These are phyloP conservation scores for Cicer judaicum DNA, from an alignment of 306 rosid species.

Conservation along the genomic window DNA sequence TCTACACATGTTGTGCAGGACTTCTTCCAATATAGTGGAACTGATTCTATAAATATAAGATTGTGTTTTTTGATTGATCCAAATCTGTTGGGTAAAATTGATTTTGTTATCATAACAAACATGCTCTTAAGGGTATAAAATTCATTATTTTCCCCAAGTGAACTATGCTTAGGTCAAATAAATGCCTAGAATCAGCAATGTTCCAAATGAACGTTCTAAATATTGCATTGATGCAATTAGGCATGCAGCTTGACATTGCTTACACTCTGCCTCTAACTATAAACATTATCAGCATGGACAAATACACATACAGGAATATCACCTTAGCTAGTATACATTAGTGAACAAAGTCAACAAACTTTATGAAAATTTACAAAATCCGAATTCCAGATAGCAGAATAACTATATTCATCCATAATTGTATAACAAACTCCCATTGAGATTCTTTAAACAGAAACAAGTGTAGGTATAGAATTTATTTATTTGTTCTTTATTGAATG, in stretches of 20 bases:
- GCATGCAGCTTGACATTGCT: neutral
- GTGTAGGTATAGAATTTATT: constrained; percentile 32
- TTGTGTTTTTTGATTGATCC: neutral
- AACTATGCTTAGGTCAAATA: neutral
- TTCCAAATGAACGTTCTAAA: neutral
- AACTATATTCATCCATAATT: constrained; percentile 27
- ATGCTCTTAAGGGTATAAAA: neutral
- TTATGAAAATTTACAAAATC: constrained; percentile 31
- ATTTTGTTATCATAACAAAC: neutral
- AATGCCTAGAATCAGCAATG: neutral
- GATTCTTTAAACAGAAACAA: constrained; percentile 27
- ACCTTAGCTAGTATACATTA: constrained; percentile 10
- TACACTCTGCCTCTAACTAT: neutral
- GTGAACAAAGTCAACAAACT: constrained; percentile 38
- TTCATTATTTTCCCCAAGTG: neutral
- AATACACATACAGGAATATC: neutral
- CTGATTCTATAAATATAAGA: neutral
- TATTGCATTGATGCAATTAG: neutral
- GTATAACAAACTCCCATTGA: constrained; percentile 16
- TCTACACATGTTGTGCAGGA: too few relatives aligned
- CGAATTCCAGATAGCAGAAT: constrained; percentile 34
- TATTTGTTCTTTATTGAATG: constrained; percentile 36
- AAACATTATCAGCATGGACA: neutral
- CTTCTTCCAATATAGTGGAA: neutral
- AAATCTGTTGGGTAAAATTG: neutral